Conservation (phyloP, 345 rosid genomes). For the Orychophragmus violaceus region DNA sequence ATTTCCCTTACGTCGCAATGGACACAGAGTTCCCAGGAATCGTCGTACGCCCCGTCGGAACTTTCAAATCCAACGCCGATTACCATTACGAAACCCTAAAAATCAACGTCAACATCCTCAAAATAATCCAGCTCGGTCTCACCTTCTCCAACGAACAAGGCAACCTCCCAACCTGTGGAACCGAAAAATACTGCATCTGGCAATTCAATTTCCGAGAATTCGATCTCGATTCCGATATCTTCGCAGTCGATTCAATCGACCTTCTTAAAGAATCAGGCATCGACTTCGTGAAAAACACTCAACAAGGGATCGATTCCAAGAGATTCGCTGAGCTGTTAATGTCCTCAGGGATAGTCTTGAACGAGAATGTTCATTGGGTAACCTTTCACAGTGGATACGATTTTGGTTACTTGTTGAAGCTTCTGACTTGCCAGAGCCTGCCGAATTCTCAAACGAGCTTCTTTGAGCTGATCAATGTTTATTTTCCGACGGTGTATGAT, state of each 20-base stretch:
- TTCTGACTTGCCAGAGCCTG: slow-evolving; percentile 57
- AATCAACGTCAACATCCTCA: slow-evolving; percentile 68
- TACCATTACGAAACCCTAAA: slow-evolving; percentile 72
- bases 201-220: slow-evolving; percentile 86
- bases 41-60: slow-evolving; percentile 63
- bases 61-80: slow-evolving; percentile 58
- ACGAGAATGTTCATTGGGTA: slow-evolving; percentile 75
- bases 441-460: slow-evolving; percentile 57
- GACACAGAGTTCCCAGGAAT: slow-evolving; percentile 93
- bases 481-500: slow-evolving; percentile 71
- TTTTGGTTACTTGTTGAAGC: slow-evolving; percentile 83
- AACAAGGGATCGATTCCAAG: slow-evolving; percentile 53
- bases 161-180: slow-evolving; percentile 70
- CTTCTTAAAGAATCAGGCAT: slow-evolving; percentile 74
- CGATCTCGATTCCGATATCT: slow-evolving; percentile 52
- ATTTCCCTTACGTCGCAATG: slow-evolving; percentile 74
- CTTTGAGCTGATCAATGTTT: slow-evolving; percentile 58
- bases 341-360: slow-evolving; percentile 84
- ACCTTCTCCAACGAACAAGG: slow-evolving; percentile 80
- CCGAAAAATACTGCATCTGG: slow-evolving; percentile 76
- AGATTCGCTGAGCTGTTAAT: slow-evolving; percentile 72
- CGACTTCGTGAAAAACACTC: slow-evolving; percentile 56
- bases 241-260: slow-evolving; percentile 67
- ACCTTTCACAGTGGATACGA: slow-evolving; percentile 96
- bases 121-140: slow-evolving; percentile 80